Evolutionary conservation across 2,329 filamentous ascomycete species (phyloP).

Genomic region (Fusarium sp.): DNA sequence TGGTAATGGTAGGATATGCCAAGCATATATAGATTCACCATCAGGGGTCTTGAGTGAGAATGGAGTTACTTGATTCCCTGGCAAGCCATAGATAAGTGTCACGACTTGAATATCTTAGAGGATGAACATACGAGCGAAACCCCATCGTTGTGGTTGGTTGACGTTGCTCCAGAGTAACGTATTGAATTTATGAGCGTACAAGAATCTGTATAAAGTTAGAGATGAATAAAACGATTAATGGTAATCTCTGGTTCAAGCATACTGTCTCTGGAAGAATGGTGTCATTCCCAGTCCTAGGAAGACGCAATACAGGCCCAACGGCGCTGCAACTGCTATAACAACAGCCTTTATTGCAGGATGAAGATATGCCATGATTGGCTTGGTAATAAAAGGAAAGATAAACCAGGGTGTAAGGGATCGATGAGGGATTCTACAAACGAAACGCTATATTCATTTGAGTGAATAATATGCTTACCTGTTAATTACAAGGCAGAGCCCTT

Average conservation of each 20-base stretch:
- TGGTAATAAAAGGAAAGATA: not conserved
- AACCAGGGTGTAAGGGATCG: not conserved
- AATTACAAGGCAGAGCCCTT: constrained; percentile 14
- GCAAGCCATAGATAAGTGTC: constrained; percentile 8
- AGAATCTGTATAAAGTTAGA: constrained; percentile 63
- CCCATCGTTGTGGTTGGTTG: constrained; percentile 82
- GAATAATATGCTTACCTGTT: not conserved
- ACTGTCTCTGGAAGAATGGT: constrained; percentile 84
- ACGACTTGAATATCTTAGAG: not conserved
- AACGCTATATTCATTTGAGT: not conserved
- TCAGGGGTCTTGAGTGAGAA: constrained; percentile 83
- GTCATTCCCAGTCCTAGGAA: constrained; percentile 74
- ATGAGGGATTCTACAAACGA: not conserved
- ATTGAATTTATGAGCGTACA: constrained; percentile 87
- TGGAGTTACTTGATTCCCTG: constrained; percentile 88
- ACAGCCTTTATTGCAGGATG: constrained; percentile 39
- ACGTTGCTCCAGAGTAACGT: constrained; percentile 78
- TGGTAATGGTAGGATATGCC: constrained; percentile 87
- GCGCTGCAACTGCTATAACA: constrained; percentile 66
- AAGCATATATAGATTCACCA: constrained; percentile 82
- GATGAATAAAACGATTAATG: not conserved
- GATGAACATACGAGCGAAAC: constrained; percentile 77
- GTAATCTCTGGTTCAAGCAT: constrained; percentile 38
- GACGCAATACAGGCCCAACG: constrained; percentile 72
- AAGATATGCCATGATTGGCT: constrained; percentile 33